Base-by-base conservation (phyloP, 2,329 filamentous ascomycete species). In the Ophiobolus disseminans region DNA sequence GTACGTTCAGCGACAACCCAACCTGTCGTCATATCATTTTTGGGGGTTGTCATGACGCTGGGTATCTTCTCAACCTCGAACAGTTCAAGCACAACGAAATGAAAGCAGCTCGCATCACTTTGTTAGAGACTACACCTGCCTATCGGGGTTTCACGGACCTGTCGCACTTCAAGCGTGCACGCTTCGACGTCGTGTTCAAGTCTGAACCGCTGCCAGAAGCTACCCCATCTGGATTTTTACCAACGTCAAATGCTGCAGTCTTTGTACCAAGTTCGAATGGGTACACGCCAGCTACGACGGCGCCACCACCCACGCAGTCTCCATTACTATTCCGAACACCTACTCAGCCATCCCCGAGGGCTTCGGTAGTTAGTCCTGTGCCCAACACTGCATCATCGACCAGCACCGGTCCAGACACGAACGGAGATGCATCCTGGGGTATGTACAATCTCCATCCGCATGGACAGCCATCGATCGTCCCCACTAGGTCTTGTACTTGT, bases 11-110 rank as follows among this genome's bases (percentile, higher is more conserved):
- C 50, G 69, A 73, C 32, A 78, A 77, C 46, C 65, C 73, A 13
- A 76, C 78, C 31, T 78, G 75, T 63, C 75, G 73, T 48, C 75
- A 77, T 47, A 74, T 79, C 57, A 72, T 78, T 55, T 79, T 80
- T 50, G 76, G 75, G 16, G 76, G 76, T 6, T 77, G 75, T 50
- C 75, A 77, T 46, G 77, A 80, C 58, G 74, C 75, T 34, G 77
- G 76, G 23, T 78, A 76, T 49, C 68, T 79, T 23, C 67, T 75
- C 17, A 75, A 75, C 20, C 69, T 80, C 39, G 76, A 78, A 40
- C 69, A 73, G 10, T 78, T 77, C 63, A 76, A 76, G 40, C 71
- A 75, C 50, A 71, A 79, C 43, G 44, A 62, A 22, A 45, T 50
- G 28, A 70, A 68, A 32, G 66, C 72, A 19, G 60, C 67, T 22